Evolutionary conservation across 2,329 filamentous ascomycete species (phyloP).

Genomic region (Colletotrichum graminicola): DNA sequence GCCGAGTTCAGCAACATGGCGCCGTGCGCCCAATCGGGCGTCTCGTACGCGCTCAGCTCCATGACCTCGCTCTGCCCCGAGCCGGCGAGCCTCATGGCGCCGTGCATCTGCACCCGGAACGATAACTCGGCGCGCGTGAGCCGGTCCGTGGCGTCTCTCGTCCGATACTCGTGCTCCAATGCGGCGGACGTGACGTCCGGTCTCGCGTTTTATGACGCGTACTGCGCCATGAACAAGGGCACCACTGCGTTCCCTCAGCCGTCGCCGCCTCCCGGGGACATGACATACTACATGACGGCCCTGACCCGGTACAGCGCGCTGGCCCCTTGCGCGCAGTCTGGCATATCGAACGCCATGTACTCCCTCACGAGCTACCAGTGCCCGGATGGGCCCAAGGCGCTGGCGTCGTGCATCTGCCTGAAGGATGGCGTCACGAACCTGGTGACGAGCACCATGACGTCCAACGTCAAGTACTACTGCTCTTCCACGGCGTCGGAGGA

Average conservation of each 20-base stretch:
- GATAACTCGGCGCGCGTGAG: conserved; percentile 60
- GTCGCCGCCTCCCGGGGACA: conserved; percentile 62
- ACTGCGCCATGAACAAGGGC: conserved; percentile 64
- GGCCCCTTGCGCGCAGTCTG: conserved; percentile 58
- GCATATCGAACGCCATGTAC: conserved; percentile 57
- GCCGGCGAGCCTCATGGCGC: conserved; percentile 58
- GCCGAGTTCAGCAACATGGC: conserved; percentile 57
- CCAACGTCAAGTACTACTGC: conserved; percentile 59
- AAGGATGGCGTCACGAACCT: conserved; percentile 60
- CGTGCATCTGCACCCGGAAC: conserved; percentile 65
- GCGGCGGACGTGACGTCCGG: conserved; percentile 62
- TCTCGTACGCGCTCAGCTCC: conserved; percentile 56
- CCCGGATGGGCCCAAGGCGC: conserved; percentile 59
- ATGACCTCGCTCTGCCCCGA: conserved; percentile 53
- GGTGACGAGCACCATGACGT: conserved; percentile 59
- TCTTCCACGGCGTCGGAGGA: conserved; percentile 58
- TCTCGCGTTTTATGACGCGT: conserved; percentile 63
- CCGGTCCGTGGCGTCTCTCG: conserved; percentile 57
- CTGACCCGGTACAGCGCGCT: conserved; percentile 61
- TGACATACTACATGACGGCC: conserved; percentile 68
- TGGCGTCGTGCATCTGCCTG: conserved; percentile 66
- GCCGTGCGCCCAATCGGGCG: conserved; percentile 55
- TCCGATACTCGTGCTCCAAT: conserved; percentile 60
- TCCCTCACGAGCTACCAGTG: conserved; percentile 56
- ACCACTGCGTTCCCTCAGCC: conserved; percentile 62